phyloP scores from a whole-genome alignment of 768 basidiomycete genomes.

The Multifurca ochricompacta region DNA sequence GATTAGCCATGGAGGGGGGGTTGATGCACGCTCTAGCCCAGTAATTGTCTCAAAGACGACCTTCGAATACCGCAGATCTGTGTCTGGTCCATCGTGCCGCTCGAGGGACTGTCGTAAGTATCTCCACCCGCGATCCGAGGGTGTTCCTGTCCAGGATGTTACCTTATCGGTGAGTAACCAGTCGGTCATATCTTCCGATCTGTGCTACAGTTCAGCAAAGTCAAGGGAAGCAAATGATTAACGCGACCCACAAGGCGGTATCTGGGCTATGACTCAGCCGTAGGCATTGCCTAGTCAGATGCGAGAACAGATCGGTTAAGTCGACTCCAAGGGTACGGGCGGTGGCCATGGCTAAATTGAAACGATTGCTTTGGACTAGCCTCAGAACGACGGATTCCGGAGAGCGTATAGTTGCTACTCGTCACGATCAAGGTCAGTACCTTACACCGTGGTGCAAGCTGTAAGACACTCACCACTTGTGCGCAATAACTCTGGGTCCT shows the following conservation, averaged over 20 bases:
- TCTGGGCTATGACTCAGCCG: slow-evolving; percentile 61
- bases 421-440: slow-evolving; percentile 21
- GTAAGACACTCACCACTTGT: slow-evolving; percentile 49
- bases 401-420: slow-evolving; percentile 35
- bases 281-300: slow-evolving; percentile 71
- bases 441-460: neutral
- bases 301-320: slow-evolving; percentile 79
- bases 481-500: slow-evolving; percentile 53
- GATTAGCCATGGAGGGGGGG: slow-evolving; percentile 80
- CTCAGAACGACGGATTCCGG: slow-evolving; percentile 63
- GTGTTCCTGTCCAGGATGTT: slow-evolving; percentile 75
- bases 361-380: slow-evolving; percentile 70
- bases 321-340: slow-evolving; percentile 74
- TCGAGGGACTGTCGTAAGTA: slow-evolving; percentile 77
- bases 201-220: slow-evolving; percentile 27
- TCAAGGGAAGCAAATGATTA: neutral
- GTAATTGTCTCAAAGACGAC: slow-evolving; percentile 71
- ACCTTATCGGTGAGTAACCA: slow-evolving; percentile 83
- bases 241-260: slow-evolving; percentile 42
- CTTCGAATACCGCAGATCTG: slow-evolving; percentile 71
- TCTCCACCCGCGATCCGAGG: slow-evolving; percentile 77
- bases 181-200: slow-evolving; percentile 62
- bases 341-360: slow-evolving; percentile 69
- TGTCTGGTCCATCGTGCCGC: slow-evolving; percentile 64
- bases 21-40: slow-evolving; percentile 47